Base-by-base conservation (phyloP, 176 grass and related monocot genomes). In the Triticum monococcum region DNA sequence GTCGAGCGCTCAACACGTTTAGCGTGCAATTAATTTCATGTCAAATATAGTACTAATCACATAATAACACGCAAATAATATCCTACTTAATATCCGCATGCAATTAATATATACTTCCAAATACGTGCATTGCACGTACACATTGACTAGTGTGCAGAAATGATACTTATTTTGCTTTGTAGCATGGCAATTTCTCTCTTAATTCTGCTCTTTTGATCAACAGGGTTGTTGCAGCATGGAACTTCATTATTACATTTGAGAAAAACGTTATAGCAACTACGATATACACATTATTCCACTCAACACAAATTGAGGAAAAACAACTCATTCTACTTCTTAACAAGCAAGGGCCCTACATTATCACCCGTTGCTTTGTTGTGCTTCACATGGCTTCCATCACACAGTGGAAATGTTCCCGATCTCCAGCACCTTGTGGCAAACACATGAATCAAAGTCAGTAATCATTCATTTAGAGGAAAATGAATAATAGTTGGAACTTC, bases 321-420 rank as follows among this genome's bases (percentile, higher is more conserved):
- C 6, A 70, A 72, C 38, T 13, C 22, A 71, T 35, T 77, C 84
- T 88, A 95, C 82, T 96, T 98, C 85, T 98, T 98, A 23, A 96
- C 81, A 35, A 98, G 97, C 87, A 98, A 74, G 35, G 97, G 97
- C 0, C 97, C 97, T 4, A 96, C 96, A 25, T 98, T 98, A 86
- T 98, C 96, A 13, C 96, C 93, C 24, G 93, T 98, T 28, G 88
- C 91, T 84, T 98, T 95, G 85, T 98, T 98, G 94, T 98, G 97
- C 94, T 94, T 96, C 82, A 87, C 90, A 86, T 98, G 97, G 76
- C 86, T 36, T 81, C 97, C 97, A 52, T 98, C 97, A 25, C 97
- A 98, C 32, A 98, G 90, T 33, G 97, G 94, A 72, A 98, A 98
- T 80, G 97, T 96, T 25, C 90, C 93, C 32, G 94, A 98, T 79